Conservation (phyloP, 768 basidiomycete species). For the Mycena epipterygia region DNA sequence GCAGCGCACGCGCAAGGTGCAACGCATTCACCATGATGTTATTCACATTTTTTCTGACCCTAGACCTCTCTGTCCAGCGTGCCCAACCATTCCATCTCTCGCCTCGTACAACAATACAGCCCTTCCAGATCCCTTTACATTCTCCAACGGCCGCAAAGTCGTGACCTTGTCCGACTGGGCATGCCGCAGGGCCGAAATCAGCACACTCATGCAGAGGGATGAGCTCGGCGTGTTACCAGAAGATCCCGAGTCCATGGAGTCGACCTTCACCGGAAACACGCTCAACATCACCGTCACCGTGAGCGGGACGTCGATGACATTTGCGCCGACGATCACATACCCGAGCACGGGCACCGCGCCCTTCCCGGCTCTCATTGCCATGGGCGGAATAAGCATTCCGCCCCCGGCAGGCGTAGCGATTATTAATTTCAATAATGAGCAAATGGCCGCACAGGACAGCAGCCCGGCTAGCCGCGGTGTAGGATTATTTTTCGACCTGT, state of each 20-base stretch:
- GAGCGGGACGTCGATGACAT: slow-evolving; percentile 62
- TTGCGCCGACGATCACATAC: slow-evolving; percentile 59
- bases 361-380: slow-evolving; percentile 60
- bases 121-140: slow-evolving; percentile 69
- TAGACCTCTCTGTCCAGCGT: too few relatives aligned
- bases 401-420: slow-evolving; percentile 53
- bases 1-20: not conserved
- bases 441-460: slow-evolving; percentile 50
- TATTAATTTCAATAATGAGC: slow-evolving; percentile 68
- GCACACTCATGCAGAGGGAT: slow-evolving; percentile 63
- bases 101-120: slow-evolving; percentile 53
- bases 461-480: slow-evolving; percentile 18
- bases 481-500: slow-evolving; percentile 71
- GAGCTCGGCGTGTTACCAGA: slow-evolving; percentile 67
- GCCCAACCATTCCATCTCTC: slow-evolving; percentile 37
- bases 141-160: slow-evolving; percentile 59
- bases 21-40: too few relatives aligned
- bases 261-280: slow-evolving; percentile 56
- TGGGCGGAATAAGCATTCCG: slow-evolving; percentile 60
- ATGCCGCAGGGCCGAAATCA: slow-evolving; percentile 66
- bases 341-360: slow-evolving; percentile 60
- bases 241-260: slow-evolving; percentile 60
- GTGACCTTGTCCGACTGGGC: slow-evolving; percentile 62
- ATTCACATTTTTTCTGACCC: too few relatives aligned
- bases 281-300: slow-evolving; percentile 64